phyloP scores from a whole-genome alignment of 345 rosid species.

The Bruguiera sexangula region DNA sequence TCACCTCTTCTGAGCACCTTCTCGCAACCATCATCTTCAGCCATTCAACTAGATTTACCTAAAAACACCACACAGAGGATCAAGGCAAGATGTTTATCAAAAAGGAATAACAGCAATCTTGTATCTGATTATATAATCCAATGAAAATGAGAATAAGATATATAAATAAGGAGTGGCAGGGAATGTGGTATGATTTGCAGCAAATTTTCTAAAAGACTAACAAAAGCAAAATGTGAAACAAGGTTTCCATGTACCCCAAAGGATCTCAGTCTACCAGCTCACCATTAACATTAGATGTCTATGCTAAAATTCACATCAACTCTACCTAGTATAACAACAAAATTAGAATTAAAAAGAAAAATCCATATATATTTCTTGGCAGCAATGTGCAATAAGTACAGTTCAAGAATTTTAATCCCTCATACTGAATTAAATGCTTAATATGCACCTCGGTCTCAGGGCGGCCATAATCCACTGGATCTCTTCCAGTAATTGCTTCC shows the following conservation, averaged over 20 bases:
- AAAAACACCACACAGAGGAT: constrained; percentile 22
- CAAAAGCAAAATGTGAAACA: background rate
- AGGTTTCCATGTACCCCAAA: background rate
- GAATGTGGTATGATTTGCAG: background rate
- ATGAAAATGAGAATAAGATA: too few species aligned
- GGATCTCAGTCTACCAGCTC: background rate
- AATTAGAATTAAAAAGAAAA: background rate
- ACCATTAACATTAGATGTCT: background rate
- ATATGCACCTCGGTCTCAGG: constrained; percentile 76
- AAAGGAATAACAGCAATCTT: too few species aligned
- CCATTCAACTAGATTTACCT: constrained; percentile 98
- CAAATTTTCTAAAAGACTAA: too few species aligned
- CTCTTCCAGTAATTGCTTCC: constrained; percentile 98
- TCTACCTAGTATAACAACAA: background rate
- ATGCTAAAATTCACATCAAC: background rate
- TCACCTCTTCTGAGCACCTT: constrained; percentile 77
- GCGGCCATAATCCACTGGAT: constrained; percentile 84
- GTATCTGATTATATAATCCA: too few species aligned
- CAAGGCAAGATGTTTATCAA: too few species aligned
- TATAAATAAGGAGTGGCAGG: background rate
- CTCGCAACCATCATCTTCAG: constrained; percentile 87
- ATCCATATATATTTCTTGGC: background rate
- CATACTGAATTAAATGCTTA: constrained; percentile 9
- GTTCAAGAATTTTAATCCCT: constrained; percentile 4
- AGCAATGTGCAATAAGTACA: background rate